Evolutionary conservation across 768 basidiomycete species (phyloP).

Genomic region (Hypholoma sublateritium): DNA sequence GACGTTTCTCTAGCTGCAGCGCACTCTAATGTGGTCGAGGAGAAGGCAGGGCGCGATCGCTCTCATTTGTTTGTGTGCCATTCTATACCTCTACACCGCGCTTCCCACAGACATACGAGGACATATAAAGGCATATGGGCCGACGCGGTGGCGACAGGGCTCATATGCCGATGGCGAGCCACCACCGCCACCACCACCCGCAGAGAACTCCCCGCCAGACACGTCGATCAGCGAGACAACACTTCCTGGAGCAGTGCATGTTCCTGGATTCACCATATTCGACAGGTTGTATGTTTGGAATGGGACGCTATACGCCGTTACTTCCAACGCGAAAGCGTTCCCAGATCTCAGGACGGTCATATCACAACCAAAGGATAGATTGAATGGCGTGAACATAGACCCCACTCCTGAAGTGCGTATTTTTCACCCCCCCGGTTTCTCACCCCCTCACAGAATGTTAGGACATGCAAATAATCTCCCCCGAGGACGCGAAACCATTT

Average conservation of each 20-base stretch:
- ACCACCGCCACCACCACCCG: not conserved
- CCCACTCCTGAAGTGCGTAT: not conserved
- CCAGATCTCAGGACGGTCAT: conserved; percentile 46
- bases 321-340: conserved; percentile 33
- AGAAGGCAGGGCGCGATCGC: not conserved
- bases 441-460: not conserved
- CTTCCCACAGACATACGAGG: not conserved
- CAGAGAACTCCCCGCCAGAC: not conserved
- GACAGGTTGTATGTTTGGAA: conserved; percentile 69
- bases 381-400: not conserved
- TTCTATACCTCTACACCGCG: not conserved
- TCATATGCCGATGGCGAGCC: not conserved
- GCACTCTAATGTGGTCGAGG: not conserved
- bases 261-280: conserved; percentile 66
- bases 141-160: not conserved
- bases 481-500: conserved; percentile 10
- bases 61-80: not conserved
- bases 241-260: not conserved
- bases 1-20: not conserved
- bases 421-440: not conserved
- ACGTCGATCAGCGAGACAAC: conserved; percentile 1
- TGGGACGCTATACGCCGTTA: conserved; percentile 66
- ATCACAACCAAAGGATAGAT: conserved; percentile 11
- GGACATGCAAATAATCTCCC: conserved; percentile 22
- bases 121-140: not conserved